A percentile compares a stretch with the other conserved stretches of the same genome.
phyloP scores from a whole-genome alignment of 805 yeast genomes.

The Lachancea mirantina region DNA sequence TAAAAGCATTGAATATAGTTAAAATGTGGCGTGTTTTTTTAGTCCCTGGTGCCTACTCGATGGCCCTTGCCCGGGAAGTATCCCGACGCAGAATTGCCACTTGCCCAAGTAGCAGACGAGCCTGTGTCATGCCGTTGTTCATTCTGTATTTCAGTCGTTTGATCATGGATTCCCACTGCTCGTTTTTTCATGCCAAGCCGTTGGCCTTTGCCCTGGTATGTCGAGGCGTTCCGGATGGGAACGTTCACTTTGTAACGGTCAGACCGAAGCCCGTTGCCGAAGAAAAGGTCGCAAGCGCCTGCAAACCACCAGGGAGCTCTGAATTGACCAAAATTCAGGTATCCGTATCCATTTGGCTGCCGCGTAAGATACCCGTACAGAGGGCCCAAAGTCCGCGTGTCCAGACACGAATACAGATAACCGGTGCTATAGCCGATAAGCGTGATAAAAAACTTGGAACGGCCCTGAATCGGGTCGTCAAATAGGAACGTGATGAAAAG shows the following conservation, averaged over 20 bases:
- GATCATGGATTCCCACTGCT: neutral
- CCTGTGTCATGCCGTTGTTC: too few relatives aligned
- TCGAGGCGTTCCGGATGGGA: slow-evolving; percentile 1
- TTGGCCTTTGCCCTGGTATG: slow-evolving; percentile 30
- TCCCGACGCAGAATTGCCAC: neutral
- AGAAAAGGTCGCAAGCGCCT: slow-evolving; percentile 2
- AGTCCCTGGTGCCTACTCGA: slow-evolving; percentile 8
- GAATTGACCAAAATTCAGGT: slow-evolving; percentile 7
- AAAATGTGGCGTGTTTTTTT: neutral
- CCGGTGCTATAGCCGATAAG: slow-evolving; percentile 49
- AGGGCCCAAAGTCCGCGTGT: slow-evolving; percentile 49
- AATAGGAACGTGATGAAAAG: slow-evolving; percentile 36
- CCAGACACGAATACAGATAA: slow-evolving; percentile 55
- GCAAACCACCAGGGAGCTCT: slow-evolving; percentile 12
- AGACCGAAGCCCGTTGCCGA: neutral
- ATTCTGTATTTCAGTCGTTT: neutral
- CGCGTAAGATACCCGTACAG: slow-evolving; percentile 30
- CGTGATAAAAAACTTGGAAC: slow-evolving; percentile 34
- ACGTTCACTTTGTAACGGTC: slow-evolving; percentile 2
- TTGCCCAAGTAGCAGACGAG: too few relatives aligned
- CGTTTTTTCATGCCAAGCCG: slow-evolving; percentile 25
- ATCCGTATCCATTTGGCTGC: slow-evolving; percentile 7
- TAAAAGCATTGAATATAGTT: too few relatives aligned
- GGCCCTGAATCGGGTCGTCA: slow-evolving; percentile 39
- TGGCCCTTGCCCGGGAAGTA: slow-evolving; percentile 11